Evolutionary conservation across 2,329 filamentous ascomycete genomes (phyloP), one percentile per base, ranked within the genome.

Genomic region (Lachnellula arida): DNA sequence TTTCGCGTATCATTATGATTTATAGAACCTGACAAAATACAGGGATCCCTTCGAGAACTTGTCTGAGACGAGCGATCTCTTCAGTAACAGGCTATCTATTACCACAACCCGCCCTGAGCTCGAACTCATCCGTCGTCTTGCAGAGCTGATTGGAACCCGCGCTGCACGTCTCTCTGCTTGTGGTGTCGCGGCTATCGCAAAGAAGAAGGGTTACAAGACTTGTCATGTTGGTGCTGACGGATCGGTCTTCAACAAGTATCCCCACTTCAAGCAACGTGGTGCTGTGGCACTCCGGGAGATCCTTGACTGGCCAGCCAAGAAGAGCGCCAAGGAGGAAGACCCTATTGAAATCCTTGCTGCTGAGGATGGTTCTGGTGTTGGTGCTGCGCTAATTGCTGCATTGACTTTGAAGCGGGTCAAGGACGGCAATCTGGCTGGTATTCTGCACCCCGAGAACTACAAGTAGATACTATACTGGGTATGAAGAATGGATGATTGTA

Each of bases 171-270:
- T 99, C 52, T 96, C 92, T 15, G 87, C 93, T 25, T 97, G 94
- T 69, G 94, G 94, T 75, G 90, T 99, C 53, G 91, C 93, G 12
- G 94, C 93, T 56, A 97, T 99, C 69, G 91, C 89, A 81, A 95
- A 87, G 77, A 97, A 97, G 86, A 97, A 97, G 82, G 82, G 84
- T 64, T 93, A 92, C 74, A 76, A 88, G 69, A 81, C 82, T 39
- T 96, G 90, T 77, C 94, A 97, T 73, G 94, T 99, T 43, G 94
- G 94, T 67, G 94, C 94, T 51, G 94, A 99, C 70, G 94, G 94
- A 39, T 96, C 90, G 17, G 93, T 99, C 53, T 99, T 99, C 79
- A 97, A 96, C 81, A 97, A 97, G 74, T 99, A 99, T 76, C 94
- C 94, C 12, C 89, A 96, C 76, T 99, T 99, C 83, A 97, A 97